These are phyloP conservation scores for Lepiota subincarnata DNA, from an alignment of 768 basidiomycete genomes.

Conservation along the genomic window DNA sequence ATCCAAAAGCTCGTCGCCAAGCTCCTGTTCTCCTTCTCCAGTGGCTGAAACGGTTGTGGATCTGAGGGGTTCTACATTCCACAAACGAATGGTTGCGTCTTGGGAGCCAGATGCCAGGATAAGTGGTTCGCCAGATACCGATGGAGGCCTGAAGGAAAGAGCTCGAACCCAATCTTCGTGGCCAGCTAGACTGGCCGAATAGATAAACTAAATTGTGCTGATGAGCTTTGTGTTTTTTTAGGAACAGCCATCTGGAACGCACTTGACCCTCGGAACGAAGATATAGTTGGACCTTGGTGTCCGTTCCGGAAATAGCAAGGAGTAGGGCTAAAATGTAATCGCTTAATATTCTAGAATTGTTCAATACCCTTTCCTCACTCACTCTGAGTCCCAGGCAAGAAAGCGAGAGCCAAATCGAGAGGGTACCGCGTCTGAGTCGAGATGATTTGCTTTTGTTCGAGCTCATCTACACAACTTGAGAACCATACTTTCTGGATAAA, in stretches of 20 bases:
- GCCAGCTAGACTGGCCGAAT: conserved; percentile 60
- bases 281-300: conserved; percentile 74
- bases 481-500: not conserved
- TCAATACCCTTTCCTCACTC: conserved; percentile 9
- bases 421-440: conserved; percentile 69
- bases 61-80: conserved; percentile 67
- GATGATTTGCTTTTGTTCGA: conserved; percentile 54
- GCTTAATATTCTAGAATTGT: not conserved
- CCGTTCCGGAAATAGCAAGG: conserved; percentile 84
- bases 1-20: conserved; percentile 77
- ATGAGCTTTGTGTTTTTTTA: not conserved
- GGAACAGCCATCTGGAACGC: conserved; percentile 1
- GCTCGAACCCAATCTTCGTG: conserved; percentile 96
- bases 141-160: conserved; percentile 57
- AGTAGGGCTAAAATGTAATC: conserved; percentile 42
- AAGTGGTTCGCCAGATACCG: conserved; percentile 39
- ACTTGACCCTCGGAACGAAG: conserved; percentile 57
- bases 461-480: conserved; percentile 24
- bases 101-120: conserved; percentile 92
- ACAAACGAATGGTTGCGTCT: conserved; percentile 89
- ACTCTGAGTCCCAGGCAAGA: conserved; percentile 71
- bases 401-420: conserved; percentile 58
- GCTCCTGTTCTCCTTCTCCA: conserved; percentile 19
- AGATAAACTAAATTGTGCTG: conserved; percentile 45
- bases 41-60: conserved; percentile 15